Evolutionary conservation across 352 stramenopile species (phyloP), one percentile per base, ranked within the genome.

Genomic region (Globisporangium parvum): DNA sequence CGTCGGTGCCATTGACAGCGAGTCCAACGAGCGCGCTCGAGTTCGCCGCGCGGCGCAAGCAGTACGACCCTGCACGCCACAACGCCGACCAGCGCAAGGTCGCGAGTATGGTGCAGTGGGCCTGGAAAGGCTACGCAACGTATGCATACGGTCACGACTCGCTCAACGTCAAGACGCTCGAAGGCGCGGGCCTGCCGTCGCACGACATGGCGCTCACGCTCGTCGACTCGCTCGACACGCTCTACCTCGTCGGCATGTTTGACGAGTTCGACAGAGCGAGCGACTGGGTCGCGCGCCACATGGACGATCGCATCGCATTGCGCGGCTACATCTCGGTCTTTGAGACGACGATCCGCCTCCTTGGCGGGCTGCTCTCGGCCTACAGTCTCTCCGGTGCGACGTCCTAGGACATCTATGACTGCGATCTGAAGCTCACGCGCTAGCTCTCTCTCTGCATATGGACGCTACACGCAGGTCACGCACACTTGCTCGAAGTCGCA

Each of bases 171-270:
- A 66, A 71, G 46, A 71, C 62, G 12, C 84, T 88, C 65, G 73
- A 63, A 18, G 74, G 77, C 28, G 80, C 69, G 3, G 77, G 81
- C 0, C 53, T 87, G 47, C 71, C 71, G 1, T 64, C 66, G 33
- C 79, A 88, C 61, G 81, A 92, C 60, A 85, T 90, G 73, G 81
- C 81, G 10, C 74, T 90, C 53, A 90, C 81, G 26, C 70, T 93
- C 23, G 78, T 91, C 18, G 80, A 93, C 50, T 83, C 82, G 44
- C 67, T 93, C 28, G 82, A 93, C 53, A 91, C 82, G 50, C 66
- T 93, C 2, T 91, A 82, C 47, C 31, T 93, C 24, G 57, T 88
- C 40, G 82, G 82, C 20, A 79, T 93, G 69, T 86, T 89, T 52
- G 80, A 87, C 6, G 76, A 90, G 60, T 93, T 90, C 51, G 75